These are phyloP conservation scores for Kalanchoe fedtschenkoi DNA, from an alignment of 164 flowering plant species.

Conservation along the genomic window DNA sequence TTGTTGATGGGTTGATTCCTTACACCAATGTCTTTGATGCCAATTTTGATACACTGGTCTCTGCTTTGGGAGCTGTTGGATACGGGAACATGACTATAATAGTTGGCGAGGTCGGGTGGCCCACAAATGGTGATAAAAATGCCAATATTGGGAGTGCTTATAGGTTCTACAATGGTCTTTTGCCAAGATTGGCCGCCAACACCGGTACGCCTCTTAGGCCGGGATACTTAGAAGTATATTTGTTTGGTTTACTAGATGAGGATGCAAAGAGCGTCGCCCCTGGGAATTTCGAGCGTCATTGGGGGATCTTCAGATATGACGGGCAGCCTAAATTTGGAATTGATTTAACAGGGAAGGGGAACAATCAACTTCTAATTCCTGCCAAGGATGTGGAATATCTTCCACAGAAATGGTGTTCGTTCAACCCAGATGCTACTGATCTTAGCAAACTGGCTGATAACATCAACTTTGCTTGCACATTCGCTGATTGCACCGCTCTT, in stretches of 20 bases:
- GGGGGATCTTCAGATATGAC: slow-evolving; percentile 39
- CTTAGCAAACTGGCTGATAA: slow-evolving; percentile 17
- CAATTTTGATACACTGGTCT: slow-evolving; percentile 35
- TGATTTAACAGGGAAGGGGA: slow-evolving; percentile 13
- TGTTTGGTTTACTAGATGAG: slow-evolving; percentile 41
- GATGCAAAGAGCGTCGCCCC: slow-evolving; percentile 41
- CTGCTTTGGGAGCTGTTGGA: slow-evolving; percentile 34
- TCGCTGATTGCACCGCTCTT: slow-evolving; percentile 60
- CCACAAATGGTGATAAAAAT: slow-evolving; percentile 36
- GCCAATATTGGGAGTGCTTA: slow-evolving; percentile 29
- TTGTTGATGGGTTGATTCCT: slow-evolving; percentile 20
- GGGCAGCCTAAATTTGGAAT: slow-evolving; percentile 35
- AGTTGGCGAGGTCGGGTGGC: slow-evolving; percentile 50
- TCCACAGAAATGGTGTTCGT: slow-evolving; percentile 53
- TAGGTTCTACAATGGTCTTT: slow-evolving; percentile 35
- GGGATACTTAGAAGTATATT: slow-evolving; percentile 27
- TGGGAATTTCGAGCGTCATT: slow-evolving; percentile 47
- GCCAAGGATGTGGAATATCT: slow-evolving; percentile 58
- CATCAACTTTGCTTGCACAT: slow-evolving; percentile 52
- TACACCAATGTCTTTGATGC: slow-evolving; percentile 39
- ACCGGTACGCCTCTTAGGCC: slow-evolving; percentile 37
- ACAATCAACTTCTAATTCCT: slow-evolving; percentile 13
- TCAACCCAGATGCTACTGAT: slow-evolving; percentile 20
- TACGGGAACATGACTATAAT: slow-evolving; percentile 28
- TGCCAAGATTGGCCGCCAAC: slow-evolving; percentile 16